Evolutionary conservation across 768 basidiomycete genomes (phyloP), one percentile per base, ranked within the genome.

Genomic region (Dendrothele bispora): DNA sequence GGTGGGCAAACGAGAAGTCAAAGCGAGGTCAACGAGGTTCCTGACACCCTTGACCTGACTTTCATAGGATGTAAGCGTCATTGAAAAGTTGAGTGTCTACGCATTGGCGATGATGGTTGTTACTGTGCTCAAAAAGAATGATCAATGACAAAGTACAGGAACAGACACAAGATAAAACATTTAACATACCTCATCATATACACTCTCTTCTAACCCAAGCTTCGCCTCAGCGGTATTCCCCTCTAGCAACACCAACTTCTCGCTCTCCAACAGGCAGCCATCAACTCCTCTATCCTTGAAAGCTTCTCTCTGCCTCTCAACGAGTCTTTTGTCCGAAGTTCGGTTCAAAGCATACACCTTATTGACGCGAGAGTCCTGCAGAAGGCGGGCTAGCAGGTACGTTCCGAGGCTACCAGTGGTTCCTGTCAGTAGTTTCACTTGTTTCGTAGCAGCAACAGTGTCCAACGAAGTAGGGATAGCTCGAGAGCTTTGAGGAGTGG

Each of bases 61-160:
- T 21, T 64, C 62, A 32, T 67, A 68, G 3, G 66, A 62, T 2
- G 57, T 51, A n/a, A 68, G 50, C 2, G 62, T 29, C 29, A 60
- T 4, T 38, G 67, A 70, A 36, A 68, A 65, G 27, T 68, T 59
- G 32, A 69, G 52, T 15, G 54, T 55, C 66, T 68, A 69, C 3
- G 66, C 65, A 44, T 44, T 44, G 43, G 28, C 2, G 52, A 27
- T 51, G 39, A 51, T 43, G 17, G 43, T 39, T 1, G 61, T 63
- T 1, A 64, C 52, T 2, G 49, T 30, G 1, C 42, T 32, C 6
- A 48, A 47, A 28, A n/a, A n/a, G n/a, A n/a, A n/a, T n/a, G n/a
- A n/a, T n/a, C n/a, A n/a, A n/a, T n/a, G n/a, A n/a, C n/a, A n/a
- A n/a, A n/a, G n/a, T n/a, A n/a, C n/a, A n/a, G n/a, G n/a, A n/a